A percentile compares a stretch with the other conserved stretches of the same genome.
phyloP scores from a whole-genome alignment of 2,329 filamentous ascomycete genomes.

The Calonectria ilicicola region DNA sequence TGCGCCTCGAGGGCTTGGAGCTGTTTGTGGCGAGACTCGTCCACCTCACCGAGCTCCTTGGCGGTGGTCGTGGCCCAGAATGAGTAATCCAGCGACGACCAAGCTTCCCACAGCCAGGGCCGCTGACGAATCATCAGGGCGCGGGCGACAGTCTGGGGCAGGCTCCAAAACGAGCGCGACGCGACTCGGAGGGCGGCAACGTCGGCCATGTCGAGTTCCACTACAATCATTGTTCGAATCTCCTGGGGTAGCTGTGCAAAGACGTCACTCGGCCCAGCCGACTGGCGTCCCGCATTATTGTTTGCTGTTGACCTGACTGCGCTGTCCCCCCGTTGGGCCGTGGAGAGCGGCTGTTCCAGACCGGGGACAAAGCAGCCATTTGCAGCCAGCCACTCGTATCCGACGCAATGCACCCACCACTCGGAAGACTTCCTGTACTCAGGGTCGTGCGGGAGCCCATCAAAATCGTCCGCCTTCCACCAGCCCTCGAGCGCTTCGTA shows the following conservation, averaged over 20 bases:
- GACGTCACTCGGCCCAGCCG: background rate
- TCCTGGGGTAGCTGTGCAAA: slow-evolving; percentile 26
- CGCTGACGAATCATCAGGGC: slow-evolving; percentile 16
- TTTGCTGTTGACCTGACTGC: background rate
- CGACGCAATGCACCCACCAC: slow-evolving; percentile 26
- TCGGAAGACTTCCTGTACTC: background rate
- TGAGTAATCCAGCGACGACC: slow-evolving; percentile 25
- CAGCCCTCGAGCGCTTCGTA: slow-evolving; percentile 17
- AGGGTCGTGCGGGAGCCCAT: slow-evolving; percentile 18
- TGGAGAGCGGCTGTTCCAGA: slow-evolving; percentile 13
- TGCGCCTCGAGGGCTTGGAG: background rate
- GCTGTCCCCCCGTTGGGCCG: background rate
- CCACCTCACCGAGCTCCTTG: background rate
- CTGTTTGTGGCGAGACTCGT: background rate
- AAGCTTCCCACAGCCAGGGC: slow-evolving; percentile 36
- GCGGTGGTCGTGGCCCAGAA: slow-evolving; percentile 32
- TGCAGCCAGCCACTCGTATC: slow-evolving; percentile 32
- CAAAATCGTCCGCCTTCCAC: slow-evolving; percentile 14
- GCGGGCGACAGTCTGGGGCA: slow-evolving; percentile 22
- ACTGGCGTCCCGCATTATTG: background rate
- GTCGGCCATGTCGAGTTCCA: slow-evolving; percentile 23
- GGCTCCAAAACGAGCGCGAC: slow-evolving; percentile 25
- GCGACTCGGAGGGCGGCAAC: slow-evolving; percentile 25
- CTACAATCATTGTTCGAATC: slow-evolving; percentile 20
- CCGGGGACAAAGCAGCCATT: slow-evolving; percentile 36